Conservation (phyloP, 176 grass and related monocot species). For the Tillandsia fasciculata region DNA sequence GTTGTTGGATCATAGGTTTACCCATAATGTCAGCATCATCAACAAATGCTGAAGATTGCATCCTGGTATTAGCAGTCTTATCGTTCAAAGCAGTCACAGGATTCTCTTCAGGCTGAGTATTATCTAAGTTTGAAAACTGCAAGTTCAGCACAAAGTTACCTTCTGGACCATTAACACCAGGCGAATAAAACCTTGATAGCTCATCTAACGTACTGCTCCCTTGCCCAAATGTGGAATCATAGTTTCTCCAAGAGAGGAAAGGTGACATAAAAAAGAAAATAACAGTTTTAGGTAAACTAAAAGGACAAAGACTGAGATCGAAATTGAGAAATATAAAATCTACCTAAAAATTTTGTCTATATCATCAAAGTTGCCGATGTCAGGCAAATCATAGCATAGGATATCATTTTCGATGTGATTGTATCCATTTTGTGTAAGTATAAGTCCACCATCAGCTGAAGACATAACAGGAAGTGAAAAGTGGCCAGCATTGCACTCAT, state of each 20-base stretch:
- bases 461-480: constrained; percentile 7
- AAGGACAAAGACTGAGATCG: background rate
- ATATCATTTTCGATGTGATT: constrained; percentile 18
- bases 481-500: background rate
- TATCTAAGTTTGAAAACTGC: constrained; percentile 2
- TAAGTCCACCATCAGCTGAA: background rate
- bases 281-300: background rate
- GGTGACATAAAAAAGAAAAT: constrained; percentile 7
- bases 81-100: background rate
- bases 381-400: constrained; percentile 32
- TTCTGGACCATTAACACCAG: constrained; percentile 7
- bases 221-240: constrained; percentile 26
- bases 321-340: background rate
- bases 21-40: background rate
- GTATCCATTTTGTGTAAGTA: background rate
- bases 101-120: background rate
- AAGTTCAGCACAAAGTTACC: constrained; percentile 7
- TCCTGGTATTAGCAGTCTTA: background rate
- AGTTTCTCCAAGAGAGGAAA: constrained; percentile 31
- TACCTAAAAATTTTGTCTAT: constrained; percentile 28
- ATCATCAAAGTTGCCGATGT: constrained; percentile 32
- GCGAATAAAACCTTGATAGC: constrained; percentile 27
- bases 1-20: background rate
- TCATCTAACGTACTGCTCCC: constrained; percentile 30
- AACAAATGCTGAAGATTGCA: background rate